These are phyloP conservation scores for Quercus glauca DNA, from an alignment of 306 rosid genomes.

Conservation along the genomic window DNA sequence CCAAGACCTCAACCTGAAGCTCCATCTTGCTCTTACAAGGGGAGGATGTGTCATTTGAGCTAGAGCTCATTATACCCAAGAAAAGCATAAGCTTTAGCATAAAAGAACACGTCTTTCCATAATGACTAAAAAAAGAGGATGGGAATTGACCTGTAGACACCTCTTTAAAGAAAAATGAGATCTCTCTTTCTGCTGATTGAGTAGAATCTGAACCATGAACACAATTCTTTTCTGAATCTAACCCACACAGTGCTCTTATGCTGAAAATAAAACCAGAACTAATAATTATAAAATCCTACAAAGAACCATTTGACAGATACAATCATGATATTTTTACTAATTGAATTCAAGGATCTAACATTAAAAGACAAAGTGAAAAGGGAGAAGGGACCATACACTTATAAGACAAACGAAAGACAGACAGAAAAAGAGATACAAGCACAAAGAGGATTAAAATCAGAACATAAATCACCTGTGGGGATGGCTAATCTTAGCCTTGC, in stretches of 20 bases:
- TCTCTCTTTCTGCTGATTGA: constrained; percentile 72
- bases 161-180: constrained; percentile 67
- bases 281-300: constrained; percentile 9
- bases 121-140: background rate
- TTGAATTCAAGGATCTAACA: background rate
- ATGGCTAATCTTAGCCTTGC: constrained; percentile 74
- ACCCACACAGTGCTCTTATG: constrained; percentile 77
- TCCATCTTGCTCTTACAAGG: too few relatives aligned
- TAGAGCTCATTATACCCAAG: background rate
- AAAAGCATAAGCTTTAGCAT: background rate
- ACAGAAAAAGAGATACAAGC: background rate
- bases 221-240: constrained; percentile 59
- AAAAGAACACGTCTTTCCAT: background rate
- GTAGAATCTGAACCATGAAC: constrained; percentile 89
- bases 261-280: constrained; percentile 39
- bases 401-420: background rate
- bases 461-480: constrained; percentile 65
- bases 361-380: background rate
- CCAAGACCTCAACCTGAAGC: too few relatives aligned
- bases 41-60: too few relatives aligned
- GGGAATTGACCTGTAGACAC: constrained; percentile 45
- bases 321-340: constrained; percentile 1
- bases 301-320: constrained; percentile 15
- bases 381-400: background rate
- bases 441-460: constrained; percentile 10